phyloP scores from a whole-genome alignment of 208 protist species.

The Tritrichomonas foetus region DNA sequence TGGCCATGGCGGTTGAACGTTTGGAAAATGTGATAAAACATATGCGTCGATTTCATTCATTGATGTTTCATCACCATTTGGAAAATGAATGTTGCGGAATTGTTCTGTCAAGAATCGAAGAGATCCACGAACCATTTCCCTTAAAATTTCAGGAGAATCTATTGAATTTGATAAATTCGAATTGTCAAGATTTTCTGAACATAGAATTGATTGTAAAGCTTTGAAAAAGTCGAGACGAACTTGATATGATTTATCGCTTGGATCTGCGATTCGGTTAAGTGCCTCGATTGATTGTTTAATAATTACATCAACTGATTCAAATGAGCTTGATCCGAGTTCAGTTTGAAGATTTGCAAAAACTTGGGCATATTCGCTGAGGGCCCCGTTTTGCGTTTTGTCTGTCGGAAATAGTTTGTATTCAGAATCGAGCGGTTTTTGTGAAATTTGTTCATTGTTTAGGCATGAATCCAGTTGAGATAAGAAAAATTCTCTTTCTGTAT shows the following conservation, averaged over 20 bases:
- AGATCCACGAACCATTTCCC: neutral
- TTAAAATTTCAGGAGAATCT: neutral
- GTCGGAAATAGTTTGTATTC: neutral
- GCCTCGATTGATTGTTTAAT: neutral
- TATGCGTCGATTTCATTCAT: neutral
- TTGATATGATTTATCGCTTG: neutral
- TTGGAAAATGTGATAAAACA: neutral
- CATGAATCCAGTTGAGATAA: neutral
- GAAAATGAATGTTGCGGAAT: neutral
- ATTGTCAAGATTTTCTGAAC: neutral
- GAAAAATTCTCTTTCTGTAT: neutral
- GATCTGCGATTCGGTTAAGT: neutral
- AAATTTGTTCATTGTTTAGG: neutral
- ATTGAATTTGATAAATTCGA: neutral
- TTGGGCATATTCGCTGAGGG: neutral
- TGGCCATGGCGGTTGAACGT: neutral
- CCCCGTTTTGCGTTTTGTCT: neutral
- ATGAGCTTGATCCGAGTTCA: too few relatives aligned
- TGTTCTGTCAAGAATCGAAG: neutral
- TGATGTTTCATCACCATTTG: neutral
- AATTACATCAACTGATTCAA: neutral
- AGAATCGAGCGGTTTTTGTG: neutral
- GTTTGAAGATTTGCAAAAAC: neutral
- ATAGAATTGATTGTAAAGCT: neutral
- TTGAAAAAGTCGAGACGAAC: neutral